Percentiles rank a stretch among this genome's conserved stretches.
Conservation (phyloP, 75 land plant genomes). For the Picea sitchensis region DNA sequence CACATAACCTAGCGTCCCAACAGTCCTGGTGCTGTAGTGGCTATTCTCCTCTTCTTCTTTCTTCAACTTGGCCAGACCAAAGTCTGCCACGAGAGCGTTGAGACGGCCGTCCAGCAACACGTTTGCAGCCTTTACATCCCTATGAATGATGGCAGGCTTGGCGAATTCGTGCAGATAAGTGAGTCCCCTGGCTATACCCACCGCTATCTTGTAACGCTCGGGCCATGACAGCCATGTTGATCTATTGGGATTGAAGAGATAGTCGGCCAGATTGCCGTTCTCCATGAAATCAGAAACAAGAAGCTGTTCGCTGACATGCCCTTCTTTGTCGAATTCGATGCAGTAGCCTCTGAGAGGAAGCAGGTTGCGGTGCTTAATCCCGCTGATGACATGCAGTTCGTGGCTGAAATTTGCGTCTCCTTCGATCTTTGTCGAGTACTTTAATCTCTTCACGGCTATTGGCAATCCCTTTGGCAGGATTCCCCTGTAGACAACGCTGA, state of each 20-base stretch:
- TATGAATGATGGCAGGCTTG: conserved; percentile 31
- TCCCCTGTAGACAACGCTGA: conserved; percentile 39
- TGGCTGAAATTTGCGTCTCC: conserved; percentile 18
- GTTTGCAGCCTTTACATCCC: conserved; percentile 45
- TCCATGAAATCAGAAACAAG: conserved; percentile 14
- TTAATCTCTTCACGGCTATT: conserved; percentile 36
- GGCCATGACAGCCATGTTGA: background rate
- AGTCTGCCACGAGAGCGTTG: conserved; percentile 38
- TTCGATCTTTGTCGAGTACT: conserved; percentile 4
- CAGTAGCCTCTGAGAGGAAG: conserved; percentile 34
- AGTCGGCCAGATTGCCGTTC: conserved; percentile 10
- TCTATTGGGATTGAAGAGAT: background rate
- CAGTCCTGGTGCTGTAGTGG: background rate
- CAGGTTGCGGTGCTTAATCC: conserved; percentile 45
- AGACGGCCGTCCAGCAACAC: conserved; percentile 27
- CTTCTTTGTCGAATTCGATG: background rate
- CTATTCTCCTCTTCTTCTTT: background rate
- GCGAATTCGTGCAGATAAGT: conserved; percentile 36
- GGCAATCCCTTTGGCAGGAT: conserved; percentile 21
- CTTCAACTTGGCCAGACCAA: conserved; percentile 34
- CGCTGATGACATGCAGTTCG: conserved; percentile 34
- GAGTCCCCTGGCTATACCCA: conserved; percentile 33
- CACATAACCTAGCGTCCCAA: conserved; percentile 20
- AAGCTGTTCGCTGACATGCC: background rate
- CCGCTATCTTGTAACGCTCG: conserved; percentile 13